Percentiles rank a stretch among this genome's conserved stretches.
Evolutionary conservation across 2,329 filamentous ascomycete genomes (phyloP).

Genomic region (Pyricularia grisea): DNA sequence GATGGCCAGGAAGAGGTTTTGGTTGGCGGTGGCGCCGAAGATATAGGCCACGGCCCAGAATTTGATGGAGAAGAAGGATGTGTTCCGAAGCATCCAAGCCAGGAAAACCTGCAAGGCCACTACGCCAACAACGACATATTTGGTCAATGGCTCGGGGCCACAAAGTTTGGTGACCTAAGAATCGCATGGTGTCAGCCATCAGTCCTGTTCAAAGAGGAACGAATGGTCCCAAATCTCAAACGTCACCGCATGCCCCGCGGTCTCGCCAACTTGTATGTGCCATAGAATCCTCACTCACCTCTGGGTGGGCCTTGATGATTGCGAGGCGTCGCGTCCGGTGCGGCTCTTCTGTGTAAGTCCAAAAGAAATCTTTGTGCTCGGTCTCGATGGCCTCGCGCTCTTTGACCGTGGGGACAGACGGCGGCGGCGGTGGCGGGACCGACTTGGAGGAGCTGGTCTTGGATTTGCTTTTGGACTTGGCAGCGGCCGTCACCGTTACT

Average conservation of each 20-base stretch:
- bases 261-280: not conserved
- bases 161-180: slow-evolving; percentile 87
- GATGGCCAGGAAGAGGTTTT: slow-evolving; percentile 97
- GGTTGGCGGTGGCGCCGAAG: slow-evolving; percentile 89
- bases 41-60: slow-evolving; percentile 87
- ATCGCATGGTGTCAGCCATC: not conserved
- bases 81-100: slow-evolving; percentile 68
- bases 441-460: slow-evolving; percentile 5
- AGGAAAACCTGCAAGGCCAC: slow-evolving; percentile 72
- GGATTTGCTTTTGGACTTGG: slow-evolving; percentile 14
- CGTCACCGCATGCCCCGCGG: not conserved
- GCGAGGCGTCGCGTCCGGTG: slow-evolving; percentile 83
- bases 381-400: slow-evolving; percentile 21
- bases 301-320: slow-evolving; percentile 97
- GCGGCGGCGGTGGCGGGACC: not conserved
- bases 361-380: slow-evolving; percentile 69
- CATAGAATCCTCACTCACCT: slow-evolving; percentile 43
- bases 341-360: slow-evolving; percentile 98
- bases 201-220: not conserved
- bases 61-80: slow-evolving; percentile 69
- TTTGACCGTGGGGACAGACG: not conserved
- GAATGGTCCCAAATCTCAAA: no score
- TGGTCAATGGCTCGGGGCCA: slow-evolving; percentile 89
- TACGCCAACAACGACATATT: slow-evolving; percentile 80
- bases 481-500: slow-evolving; percentile 14